Percentiles rank a stretch among this genome's conserved stretches.
Evolutionary conservation across 192 early-diverging fungal genomes (phyloP).

Genomic region (Pilaira anomala): DNA sequence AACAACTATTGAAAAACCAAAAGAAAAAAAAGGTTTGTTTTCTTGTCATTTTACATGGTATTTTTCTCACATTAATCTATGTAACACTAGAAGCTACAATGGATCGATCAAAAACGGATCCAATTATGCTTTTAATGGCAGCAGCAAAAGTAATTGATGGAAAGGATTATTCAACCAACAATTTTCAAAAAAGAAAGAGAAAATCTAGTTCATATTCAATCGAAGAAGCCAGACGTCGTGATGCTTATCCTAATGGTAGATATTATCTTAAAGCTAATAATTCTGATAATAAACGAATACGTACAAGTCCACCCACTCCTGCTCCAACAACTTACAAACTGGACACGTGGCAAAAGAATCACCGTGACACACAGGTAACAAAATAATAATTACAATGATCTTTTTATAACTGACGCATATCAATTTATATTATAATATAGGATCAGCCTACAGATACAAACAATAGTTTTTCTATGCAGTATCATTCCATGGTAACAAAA

Average conservation of each 20-base stretch:
- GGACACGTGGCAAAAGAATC: conserved; percentile 9
- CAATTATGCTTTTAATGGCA: conserved; percentile 28
- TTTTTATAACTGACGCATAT: not conserved
- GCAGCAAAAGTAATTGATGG: conserved; percentile 26
- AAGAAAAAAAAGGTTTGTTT: conserved; percentile 5
- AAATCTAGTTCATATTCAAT: not conserved
- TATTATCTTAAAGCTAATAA: not conserved
- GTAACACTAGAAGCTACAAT: conserved; percentile 6
- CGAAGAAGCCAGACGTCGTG: conserved; percentile 1
- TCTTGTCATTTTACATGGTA: not conserved
- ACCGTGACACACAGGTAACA: conserved; percentile 9
- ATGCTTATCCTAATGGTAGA: conserved; percentile 10
- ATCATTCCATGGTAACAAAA: conserved; percentile 23
- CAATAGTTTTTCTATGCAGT: conserved; percentile 18
- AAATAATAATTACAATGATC: not conserved
- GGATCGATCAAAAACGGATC: conserved; percentile 23
- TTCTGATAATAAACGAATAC: not conserved
- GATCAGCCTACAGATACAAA: not conserved
- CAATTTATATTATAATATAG: conserved; percentile 6
- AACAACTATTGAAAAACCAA: not conserved
- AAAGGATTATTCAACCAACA: conserved; percentile 9
- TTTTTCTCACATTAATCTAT: conserved; percentile 15
- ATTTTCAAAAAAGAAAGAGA: conserved; percentile 11
- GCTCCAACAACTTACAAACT: conserved; percentile 6
- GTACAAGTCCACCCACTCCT: conserved; percentile 14